These are phyloP conservation scores for Yamadazyma jaroonii DNA, from an alignment of 1,139 yeast genomes.

Conservation along the genomic window DNA sequence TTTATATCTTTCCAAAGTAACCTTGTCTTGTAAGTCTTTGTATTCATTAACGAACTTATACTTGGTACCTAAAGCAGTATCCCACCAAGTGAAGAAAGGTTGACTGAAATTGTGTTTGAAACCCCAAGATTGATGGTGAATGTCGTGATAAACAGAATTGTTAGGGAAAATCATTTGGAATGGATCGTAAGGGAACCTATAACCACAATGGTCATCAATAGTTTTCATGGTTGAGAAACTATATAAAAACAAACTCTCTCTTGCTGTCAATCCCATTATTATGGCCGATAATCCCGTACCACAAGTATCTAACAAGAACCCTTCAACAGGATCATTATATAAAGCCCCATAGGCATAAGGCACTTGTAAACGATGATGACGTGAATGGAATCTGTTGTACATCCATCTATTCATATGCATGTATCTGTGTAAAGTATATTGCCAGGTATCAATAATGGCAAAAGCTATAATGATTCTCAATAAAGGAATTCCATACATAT, in stretches of 20 bases:
- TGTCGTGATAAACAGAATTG: conserved; percentile 93
- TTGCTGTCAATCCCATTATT: conserved; percentile 60
- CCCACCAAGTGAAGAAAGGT: conserved; percentile 97
- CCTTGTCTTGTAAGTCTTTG: conserved; percentile 52
- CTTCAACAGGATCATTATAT: conserved; percentile 92
- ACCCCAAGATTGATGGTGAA: conserved; percentile 96
- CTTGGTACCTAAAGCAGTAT: conserved; percentile 64
- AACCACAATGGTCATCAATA: conserved; percentile 98
- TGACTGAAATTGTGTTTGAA: conserved; percentile 93
- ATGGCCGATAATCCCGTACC: conserved; percentile 87
- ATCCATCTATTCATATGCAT: conserved; percentile 82
- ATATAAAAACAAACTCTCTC: conserved; percentile 72
- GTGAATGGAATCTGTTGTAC: conserved; percentile 82
- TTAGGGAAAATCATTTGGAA: conserved; percentile 90
- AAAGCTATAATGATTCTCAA: conserved; percentile 62
- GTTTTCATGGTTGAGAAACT: conserved; percentile 93
- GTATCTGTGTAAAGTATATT: conserved; percentile 78
- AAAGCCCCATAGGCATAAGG: conserved; percentile 97
- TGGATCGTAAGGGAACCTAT: conserved; percentile 84
- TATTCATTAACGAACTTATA: conserved; percentile 65
- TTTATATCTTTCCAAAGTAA: conserved; percentile 61
- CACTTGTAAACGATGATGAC: conserved; percentile 90
- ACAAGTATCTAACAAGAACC: conserved; percentile 83
- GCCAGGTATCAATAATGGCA: conserved; percentile 88
- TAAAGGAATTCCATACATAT: conserved; percentile 60